Base-by-base conservation (phyloP, 139 green algal genomes). In the Astrephomene gubernaculifera region DNA sequence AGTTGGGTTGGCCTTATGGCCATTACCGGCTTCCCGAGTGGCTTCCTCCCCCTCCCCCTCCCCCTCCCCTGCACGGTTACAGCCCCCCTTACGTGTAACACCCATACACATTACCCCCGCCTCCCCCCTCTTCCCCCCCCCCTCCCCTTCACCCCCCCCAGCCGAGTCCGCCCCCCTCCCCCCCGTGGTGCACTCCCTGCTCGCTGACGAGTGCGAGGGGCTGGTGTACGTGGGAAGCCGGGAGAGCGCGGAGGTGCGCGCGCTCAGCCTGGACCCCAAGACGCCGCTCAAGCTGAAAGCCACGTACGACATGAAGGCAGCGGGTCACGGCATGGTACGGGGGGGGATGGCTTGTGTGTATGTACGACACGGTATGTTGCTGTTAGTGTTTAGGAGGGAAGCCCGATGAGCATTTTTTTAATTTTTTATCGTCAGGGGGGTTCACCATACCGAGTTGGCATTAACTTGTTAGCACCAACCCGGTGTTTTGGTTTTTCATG, bases 121-220 rank as follows among this genome's bases (percentile, higher is more conserved):
- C 14, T 57, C 49, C 49, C 49, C 14, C 14, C 17, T 57, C 17
- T 12, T 57, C 12, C 17, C 17, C 57, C 57, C 12, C n/a, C 38
- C 10, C 9, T 25, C 74, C 53, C 14, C 17, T n/a, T n/a, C 64
- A 14, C 38, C 25, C 54, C 53, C 27, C 29, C 61, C 70, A 81
- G 69, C 70, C 41, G 73, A 68, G 24, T 49, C 49, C 31, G 74
- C 17, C 21, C 8, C 10, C n/a, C 14, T 52, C 4, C 41, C 71
- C 70, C 3, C 29, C 21, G 85, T 97, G 19, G 85, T 92, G 3
- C 94, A 97, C 93, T 89, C 76, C 45, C 41, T 98, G 43, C 78
- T 94, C 57, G 81, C 96, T 57, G 90, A 98, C 71, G 96, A 97
- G 87, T 98, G 96, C 87, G 54, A 65, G 24, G 43, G 78, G 1